phyloP scores from a whole-genome alignment of 176 grass and related monocot genomes.

The Neostapfia colusana region DNA sequence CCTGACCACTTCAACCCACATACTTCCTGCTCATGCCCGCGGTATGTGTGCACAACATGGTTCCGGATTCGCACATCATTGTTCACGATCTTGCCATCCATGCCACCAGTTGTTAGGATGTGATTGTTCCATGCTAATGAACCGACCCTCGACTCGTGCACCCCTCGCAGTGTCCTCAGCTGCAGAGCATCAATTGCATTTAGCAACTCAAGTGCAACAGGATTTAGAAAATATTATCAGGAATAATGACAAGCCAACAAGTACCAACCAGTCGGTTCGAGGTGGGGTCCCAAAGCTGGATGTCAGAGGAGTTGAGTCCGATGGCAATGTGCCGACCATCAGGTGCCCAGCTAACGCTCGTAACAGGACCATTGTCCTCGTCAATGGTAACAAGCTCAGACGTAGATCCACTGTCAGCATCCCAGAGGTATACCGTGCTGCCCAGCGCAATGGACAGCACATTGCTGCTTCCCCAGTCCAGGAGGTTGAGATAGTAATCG shows the following conservation, averaged over 20 bases:
- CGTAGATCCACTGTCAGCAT: constrained; percentile 33
- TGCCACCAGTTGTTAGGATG: constrained; percentile 52
- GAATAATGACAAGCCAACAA: background rate
- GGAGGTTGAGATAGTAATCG: constrained; percentile 60
- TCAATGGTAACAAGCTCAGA: constrained; percentile 50
- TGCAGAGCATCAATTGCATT: constrained; percentile 31
- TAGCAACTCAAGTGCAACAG: constrained; percentile 12
- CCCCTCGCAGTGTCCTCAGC: constrained; percentile 60
- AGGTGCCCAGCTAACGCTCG: constrained; percentile 59
- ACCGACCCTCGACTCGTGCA: constrained; percentile 49
- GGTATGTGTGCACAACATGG: constrained; percentile 52
- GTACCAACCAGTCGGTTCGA: constrained; percentile 44
- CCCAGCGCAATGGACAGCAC: constrained; percentile 57
- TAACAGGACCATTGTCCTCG: constrained; percentile 49
- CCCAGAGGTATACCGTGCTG: constrained; percentile 53
- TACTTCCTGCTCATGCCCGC: constrained; percentile 51
- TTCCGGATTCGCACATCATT: constrained; percentile 60
- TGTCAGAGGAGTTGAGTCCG: constrained; percentile 57
- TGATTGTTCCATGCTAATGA: constrained; percentile 56
- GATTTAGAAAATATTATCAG: background rate
- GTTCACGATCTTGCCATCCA: constrained; percentile 61
- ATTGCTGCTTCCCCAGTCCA: constrained; percentile 67
- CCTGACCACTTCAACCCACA: constrained; percentile 62
- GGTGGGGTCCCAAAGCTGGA: constrained; percentile 63
- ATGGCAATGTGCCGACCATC: constrained; percentile 56